These are phyloP conservation scores for Lachnellula occidentalis DNA, from an alignment of 2,329 filamentous ascomycete genomes.

Conservation along the genomic window DNA sequence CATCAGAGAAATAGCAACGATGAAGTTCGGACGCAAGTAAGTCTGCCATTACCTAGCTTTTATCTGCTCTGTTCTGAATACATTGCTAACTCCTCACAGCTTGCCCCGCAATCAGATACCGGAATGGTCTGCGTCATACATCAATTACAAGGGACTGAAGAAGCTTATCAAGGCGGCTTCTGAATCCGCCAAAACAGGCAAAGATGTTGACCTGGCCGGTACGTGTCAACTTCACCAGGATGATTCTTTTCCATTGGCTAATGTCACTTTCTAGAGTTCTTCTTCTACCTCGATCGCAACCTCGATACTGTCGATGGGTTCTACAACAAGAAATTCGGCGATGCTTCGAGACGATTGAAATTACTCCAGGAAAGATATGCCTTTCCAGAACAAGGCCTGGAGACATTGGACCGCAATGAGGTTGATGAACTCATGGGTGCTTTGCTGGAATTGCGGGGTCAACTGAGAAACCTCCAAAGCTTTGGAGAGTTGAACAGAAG, in stretches of 20 bases:
- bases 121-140: conserved; percentile 79
- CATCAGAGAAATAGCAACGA: conserved; percentile 29
- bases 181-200: conserved; percentile 58
- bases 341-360: conserved; percentile 76
- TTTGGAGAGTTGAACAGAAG: conserved; percentile 95
- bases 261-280: conserved; percentile 65
- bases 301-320: conserved; percentile 95
- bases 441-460: conserved; percentile 78
- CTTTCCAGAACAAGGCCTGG: conserved; percentile 59
- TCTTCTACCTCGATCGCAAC: conserved; percentile 93
- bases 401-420: conserved; percentile 80
- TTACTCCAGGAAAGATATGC: conserved; percentile 87
- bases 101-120: conserved; percentile 79
- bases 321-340: conserved; percentile 92
- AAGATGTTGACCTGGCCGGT: conserved; percentile 87
- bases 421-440: conserved; percentile 86
- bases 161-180: conserved; percentile 82
- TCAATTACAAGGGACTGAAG: conserved; percentile 89
- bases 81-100: conserved; percentile 33
- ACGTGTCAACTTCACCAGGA: conserved; percentile 37
- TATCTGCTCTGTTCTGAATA: conserved; percentile 11
- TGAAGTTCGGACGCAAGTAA: conserved; percentile 62
- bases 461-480: conserved; percentile 90
- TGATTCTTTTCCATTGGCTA: conserved; percentile 32
- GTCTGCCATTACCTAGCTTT: conserved; percentile 18